Percentiles rank a stretch among this genome's conserved stretches.
Evolutionary conservation across 495 filamentous ascomycete genomes (phyloP).

Genomic region (Cairneyella variabilis): DNA sequence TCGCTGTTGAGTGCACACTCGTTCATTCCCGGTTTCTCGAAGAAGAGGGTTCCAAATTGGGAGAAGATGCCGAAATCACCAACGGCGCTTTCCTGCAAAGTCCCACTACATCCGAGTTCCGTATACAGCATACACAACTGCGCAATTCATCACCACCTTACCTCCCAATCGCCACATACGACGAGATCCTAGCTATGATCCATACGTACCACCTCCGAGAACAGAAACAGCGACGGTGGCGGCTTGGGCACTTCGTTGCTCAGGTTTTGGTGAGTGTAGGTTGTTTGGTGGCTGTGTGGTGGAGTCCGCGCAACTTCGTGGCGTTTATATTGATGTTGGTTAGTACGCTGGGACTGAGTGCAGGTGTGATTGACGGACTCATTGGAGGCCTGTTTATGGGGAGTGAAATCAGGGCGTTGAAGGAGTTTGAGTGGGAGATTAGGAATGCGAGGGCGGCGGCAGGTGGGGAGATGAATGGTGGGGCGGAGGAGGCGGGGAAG

Average conservation of each 20-base stretch:
- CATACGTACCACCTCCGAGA: constrained; percentile 64
- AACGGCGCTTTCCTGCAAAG: constrained; percentile 23
- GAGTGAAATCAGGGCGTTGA: constrained; percentile 76
- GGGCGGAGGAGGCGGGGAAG: constrained; percentile 21
- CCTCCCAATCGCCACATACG: constrained; percentile 57
- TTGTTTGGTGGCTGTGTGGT: constrained; percentile 83
- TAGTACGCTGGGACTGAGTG: constrained; percentile 68
- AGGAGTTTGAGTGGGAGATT: constrained; percentile 95
- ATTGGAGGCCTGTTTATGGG: constrained; percentile 84
- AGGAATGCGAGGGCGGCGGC: constrained; percentile 53
- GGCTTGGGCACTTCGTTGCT: constrained; percentile 67
- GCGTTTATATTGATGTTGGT: constrained; percentile 78
- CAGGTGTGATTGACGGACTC: constrained; percentile 76
- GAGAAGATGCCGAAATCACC: constrained; percentile 13
- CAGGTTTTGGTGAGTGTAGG: constrained; percentile 61
- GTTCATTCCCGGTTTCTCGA: constrained; percentile 30
- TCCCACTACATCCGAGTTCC: constrained; percentile 21
- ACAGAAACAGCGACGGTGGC: constrained; percentile 60
- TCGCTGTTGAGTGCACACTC: constrained; percentile 72
- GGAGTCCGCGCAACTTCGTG: constrained; percentile 68
- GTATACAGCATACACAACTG: constrained; percentile 17
- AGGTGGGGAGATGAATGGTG: constrained; percentile 11
- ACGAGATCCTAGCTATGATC: constrained; percentile 67
- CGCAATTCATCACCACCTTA: constrained; percentile 24
- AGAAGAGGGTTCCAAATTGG: not conserved